Conservation (phyloP, 176 grass and related monocot genomes). For the Canna indica region DNA sequence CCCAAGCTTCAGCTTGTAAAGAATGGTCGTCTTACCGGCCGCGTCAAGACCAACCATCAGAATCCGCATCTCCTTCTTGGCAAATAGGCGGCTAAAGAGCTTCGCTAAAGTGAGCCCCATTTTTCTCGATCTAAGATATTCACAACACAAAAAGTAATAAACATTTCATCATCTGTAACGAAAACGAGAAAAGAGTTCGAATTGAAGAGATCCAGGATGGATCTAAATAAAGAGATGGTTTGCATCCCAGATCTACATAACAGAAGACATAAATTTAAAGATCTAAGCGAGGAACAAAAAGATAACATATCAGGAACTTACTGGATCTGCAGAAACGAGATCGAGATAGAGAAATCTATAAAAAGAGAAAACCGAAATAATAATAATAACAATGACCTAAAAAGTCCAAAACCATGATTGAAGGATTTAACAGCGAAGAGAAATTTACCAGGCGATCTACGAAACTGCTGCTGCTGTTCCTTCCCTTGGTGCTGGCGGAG, state of each 20-base stretch:
- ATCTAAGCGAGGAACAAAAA: background rate
- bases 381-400: background rate
- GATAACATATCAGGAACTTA: background rate
- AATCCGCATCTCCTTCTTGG: constrained; percentile 75
- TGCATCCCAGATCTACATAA: background rate
- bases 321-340: background rate
- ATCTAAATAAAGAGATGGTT: background rate
- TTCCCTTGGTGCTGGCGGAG: background rate
- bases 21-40: constrained; percentile 72
- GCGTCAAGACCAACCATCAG: constrained; percentile 78
- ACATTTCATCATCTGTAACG: background rate
- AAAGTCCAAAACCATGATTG: background rate
- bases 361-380: background rate
- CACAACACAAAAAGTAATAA: background rate
- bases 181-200: too few species aligned
- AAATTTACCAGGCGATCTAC: background rate
- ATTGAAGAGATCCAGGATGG: background rate
- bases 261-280: background rate
- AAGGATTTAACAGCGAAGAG: background rate
- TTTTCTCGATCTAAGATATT: constrained; percentile 18
- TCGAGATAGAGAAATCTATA: background rate
- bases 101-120: constrained; percentile 75
- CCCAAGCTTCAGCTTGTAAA: constrained; percentile 84
- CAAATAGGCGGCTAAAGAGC: constrained; percentile 69
- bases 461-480: background rate